These are phyloP conservation scores for Lentinus tigrinus DNA, from an alignment of 768 basidiomycete species.

Conservation along the genomic window DNA sequence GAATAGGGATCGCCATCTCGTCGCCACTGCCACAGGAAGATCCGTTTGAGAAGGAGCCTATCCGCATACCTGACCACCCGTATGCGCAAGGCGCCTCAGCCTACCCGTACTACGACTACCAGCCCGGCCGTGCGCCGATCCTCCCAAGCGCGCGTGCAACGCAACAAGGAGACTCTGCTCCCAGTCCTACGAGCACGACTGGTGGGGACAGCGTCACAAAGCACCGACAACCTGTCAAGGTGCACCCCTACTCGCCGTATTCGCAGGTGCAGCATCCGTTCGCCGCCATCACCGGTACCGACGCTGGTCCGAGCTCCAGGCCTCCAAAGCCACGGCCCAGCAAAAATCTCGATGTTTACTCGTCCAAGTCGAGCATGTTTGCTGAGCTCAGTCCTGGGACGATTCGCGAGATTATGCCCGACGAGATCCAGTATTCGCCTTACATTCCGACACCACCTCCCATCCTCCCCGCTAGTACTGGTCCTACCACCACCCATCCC, in stretches of 20 bases:
- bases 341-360: constrained; percentile 5
- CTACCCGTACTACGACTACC: constrained; percentile 17
- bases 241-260: constrained; percentile 27
- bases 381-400: constrained; percentile 29
- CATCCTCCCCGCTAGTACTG: constrained; percentile 9
- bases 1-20: constrained; percentile 46
- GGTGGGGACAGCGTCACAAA: constrained; percentile 12
- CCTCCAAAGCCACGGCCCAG: neutral
- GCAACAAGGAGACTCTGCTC: neutral
- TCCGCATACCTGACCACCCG: constrained; percentile 34
- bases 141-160: neutral
- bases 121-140: constrained; percentile 1
- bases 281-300: constrained; percentile 9
- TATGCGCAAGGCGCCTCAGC: constrained; percentile 30
- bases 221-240: constrained; percentile 25
- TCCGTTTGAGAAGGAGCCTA: constrained; percentile 12
- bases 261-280: constrained; percentile 23
- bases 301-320: neutral
- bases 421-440: constrained; percentile 32
- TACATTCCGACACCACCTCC: constrained; percentile 16
- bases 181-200: constrained; percentile 6
- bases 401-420: constrained; percentile 30
- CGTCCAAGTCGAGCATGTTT: constrained; percentile 18
- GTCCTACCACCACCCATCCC: constrained; percentile 20
- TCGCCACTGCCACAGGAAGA: constrained; percentile 32